A percentile compares a stretch with the other conserved stretches of the same genome.
phyloP scores from a whole-genome alignment of 1,139 yeast species.

The Geotrichum macrosporum region DNA sequence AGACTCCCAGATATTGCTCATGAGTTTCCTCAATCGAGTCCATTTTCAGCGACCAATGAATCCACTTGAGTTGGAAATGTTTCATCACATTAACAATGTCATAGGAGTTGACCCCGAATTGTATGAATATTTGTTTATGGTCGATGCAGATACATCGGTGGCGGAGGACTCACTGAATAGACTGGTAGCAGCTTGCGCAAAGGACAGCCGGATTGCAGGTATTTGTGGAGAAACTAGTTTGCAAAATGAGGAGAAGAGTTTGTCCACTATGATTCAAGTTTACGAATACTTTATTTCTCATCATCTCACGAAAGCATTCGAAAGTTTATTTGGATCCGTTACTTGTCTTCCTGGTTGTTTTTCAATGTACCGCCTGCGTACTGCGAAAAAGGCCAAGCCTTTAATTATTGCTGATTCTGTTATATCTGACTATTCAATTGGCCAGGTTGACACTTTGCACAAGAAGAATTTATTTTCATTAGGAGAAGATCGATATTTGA shows the following conservation, averaged over 20 bases:
- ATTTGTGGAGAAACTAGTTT: constrained; percentile 44
- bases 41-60: constrained; percentile 43
- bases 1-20: constrained; percentile 42
- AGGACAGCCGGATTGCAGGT: constrained; percentile 40
- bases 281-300: constrained; percentile 45
- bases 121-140: constrained; percentile 42
- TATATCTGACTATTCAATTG: constrained; percentile 39
- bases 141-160: constrained; percentile 45
- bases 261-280: constrained; percentile 44
- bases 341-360: constrained; percentile 46
- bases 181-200: constrained; percentile 38
- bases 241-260: constrained; percentile 39
- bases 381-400: constrained; percentile 40
- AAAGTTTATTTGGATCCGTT: constrained; percentile 42
- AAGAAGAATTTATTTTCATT: constrained; percentile 42
- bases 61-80: constrained; percentile 42
- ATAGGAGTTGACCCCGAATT: constrained; percentile 44
- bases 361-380: constrained; percentile 40
- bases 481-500: constrained; percentile 44
- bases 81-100: constrained; percentile 42
- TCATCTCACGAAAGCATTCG: constrained; percentile 43
- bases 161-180: constrained; percentile 39
- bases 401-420: constrained; percentile 41
- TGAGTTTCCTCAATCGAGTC: constrained; percentile 43
- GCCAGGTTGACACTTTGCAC: constrained; percentile 42